Evolutionary conservation across 495 filamentous ascomycete genomes (phyloP), one percentile per base, ranked within the genome.

Genomic region (Penicillium odoratum): DNA sequence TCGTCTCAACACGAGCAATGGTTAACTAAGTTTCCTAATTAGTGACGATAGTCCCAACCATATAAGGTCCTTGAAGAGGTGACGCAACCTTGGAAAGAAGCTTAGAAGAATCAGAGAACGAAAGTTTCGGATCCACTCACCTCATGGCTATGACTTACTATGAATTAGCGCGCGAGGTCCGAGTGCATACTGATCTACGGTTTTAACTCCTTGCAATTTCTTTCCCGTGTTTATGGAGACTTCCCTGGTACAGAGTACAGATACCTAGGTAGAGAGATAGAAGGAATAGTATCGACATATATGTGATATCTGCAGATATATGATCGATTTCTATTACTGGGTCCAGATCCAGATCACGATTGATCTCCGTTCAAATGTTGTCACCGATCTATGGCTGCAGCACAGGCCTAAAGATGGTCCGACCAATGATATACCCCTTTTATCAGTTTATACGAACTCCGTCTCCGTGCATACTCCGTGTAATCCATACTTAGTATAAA

Each of bases 111-210:
- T 34, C 54, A 40, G 38, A 49, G 50, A 58, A 60, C 46, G 38
- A 44, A 58, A 59, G 44, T 29, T 49, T 53, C 25, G 8, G 13
- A 46, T 60, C 63, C 63, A 63, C 63, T 13, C 13, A n/a, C 28
- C 47, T 4, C 47, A 49, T 16, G 7, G 33, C 7, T 11, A 3
- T 31, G n/a, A 13, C 15, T 26, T 5, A 3, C 1, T 49, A 28
- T 16, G 56, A 53, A 11, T 56, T 57, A 40, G 54, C 25, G 52
- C 45, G 31, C 33, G 45, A 63, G 65, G 65, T 57, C 57, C 60
- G 55, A 54, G 58, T 53, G 55, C 48, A 65, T 66, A 57, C 53
- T 34, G 63, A 68, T 68, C 63, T 59, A 49, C 63, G 42, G 34
- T n/a, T 30, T 16, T 15, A 36, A 42, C 51, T 38, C 59, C 62